phyloP scores from a whole-genome alignment of 768 basidiomycete genomes.

The Lactarius vividus region DNA sequence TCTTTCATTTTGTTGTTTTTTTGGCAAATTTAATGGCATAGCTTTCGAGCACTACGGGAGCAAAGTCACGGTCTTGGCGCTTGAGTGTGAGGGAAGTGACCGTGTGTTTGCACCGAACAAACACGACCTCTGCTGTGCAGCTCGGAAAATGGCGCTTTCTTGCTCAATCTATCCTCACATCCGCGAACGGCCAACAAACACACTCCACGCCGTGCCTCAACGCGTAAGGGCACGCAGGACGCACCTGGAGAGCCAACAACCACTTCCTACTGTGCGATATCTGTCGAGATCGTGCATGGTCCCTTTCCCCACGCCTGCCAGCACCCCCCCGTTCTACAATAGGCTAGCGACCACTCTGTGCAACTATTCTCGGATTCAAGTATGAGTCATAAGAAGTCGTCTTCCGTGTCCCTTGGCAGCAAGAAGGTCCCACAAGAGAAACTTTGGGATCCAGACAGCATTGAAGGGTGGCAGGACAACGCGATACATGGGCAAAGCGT shows the following conservation, averaged over 20 bases:
- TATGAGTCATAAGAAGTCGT: slow-evolving; percentile 19
- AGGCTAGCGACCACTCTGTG: background rate
- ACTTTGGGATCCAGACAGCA: slow-evolving; percentile 6
- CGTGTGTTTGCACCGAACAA: slow-evolving; percentile 26
- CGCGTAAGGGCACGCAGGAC: slow-evolving; percentile 2
- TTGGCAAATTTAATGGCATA: slow-evolving; percentile 1
- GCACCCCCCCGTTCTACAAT: background rate
- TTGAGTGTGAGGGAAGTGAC: background rate
- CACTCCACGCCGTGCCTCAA: slow-evolving; percentile 13
- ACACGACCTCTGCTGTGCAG: slow-evolving; percentile 16
- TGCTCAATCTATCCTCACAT: slow-evolving; percentile 23
- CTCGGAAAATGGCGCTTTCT: slow-evolving; percentile 25
- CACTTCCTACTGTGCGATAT: slow-evolving; percentile 61
- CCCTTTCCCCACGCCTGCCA: background rate
- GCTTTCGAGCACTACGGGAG: background rate
- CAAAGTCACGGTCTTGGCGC: background rate
- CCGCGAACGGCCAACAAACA: slow-evolving; percentile 8
- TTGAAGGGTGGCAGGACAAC: slow-evolving; percentile 2
- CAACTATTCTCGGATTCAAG: background rate
- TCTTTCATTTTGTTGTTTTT: background rate
- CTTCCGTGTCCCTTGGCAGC: slow-evolving; percentile 14
- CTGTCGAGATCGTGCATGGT: slow-evolving; percentile 53
- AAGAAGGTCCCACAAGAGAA: slow-evolving; percentile 13
- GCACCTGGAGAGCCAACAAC: slow-evolving; percentile 49
- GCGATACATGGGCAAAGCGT: background rate